Conservation (phyloP, 2,329 filamentous ascomycete genomes). For the Colletotrichum higginsianum region DNA sequence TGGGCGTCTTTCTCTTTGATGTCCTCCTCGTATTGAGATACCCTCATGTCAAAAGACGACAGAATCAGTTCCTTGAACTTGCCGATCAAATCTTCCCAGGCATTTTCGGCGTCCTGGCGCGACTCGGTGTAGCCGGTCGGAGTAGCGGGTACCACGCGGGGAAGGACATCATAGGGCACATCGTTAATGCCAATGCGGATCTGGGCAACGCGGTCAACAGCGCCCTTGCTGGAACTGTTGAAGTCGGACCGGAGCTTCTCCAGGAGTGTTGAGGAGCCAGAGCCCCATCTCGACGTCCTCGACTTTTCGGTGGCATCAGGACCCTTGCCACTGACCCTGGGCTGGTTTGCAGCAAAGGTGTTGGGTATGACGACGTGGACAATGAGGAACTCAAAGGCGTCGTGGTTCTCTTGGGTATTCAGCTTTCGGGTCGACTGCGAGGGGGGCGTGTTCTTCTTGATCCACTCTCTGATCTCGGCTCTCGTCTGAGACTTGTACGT, state of each 20-base stretch:
- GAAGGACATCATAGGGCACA: slow-evolving; percentile 75
- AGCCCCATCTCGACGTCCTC: slow-evolving; percentile 80
- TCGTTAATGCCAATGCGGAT: slow-evolving; percentile 83
- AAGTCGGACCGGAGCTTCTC: slow-evolving; percentile 95
- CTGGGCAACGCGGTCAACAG: slow-evolving; percentile 85
- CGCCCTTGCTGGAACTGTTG: slow-evolving; percentile 81
- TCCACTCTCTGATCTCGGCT: slow-evolving; percentile 89
- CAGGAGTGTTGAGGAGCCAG: slow-evolving; percentile 84
- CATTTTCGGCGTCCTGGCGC: slow-evolving; percentile 82
- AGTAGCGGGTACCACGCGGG: slow-evolving; percentile 74
- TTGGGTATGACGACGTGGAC: slow-evolving; percentile 93
- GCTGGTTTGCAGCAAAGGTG: slow-evolving; percentile 84
- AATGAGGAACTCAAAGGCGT: slow-evolving; percentile 96
- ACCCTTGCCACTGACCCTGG: slow-evolving; percentile 71
- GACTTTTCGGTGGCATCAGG: slow-evolving; percentile 76
- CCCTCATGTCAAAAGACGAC: slow-evolving; percentile 89
- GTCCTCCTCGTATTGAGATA: slow-evolving; percentile 96
- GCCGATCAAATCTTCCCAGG: slow-evolving; percentile 86
- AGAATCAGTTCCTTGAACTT: slow-evolving; percentile 92
- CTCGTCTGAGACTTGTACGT: slow-evolving; percentile 87
- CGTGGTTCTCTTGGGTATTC: slow-evolving; percentile 89
- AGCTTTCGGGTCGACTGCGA: slow-evolving; percentile 68
- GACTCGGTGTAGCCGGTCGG: slow-evolving; percentile 78
- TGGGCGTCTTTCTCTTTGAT: slow-evolving; percentile 95
- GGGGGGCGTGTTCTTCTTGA: slow-evolving; percentile 80